Conservation (phyloP, 2,329 filamentous ascomycete genomes). For the Colletotrichum lupini region DNA sequence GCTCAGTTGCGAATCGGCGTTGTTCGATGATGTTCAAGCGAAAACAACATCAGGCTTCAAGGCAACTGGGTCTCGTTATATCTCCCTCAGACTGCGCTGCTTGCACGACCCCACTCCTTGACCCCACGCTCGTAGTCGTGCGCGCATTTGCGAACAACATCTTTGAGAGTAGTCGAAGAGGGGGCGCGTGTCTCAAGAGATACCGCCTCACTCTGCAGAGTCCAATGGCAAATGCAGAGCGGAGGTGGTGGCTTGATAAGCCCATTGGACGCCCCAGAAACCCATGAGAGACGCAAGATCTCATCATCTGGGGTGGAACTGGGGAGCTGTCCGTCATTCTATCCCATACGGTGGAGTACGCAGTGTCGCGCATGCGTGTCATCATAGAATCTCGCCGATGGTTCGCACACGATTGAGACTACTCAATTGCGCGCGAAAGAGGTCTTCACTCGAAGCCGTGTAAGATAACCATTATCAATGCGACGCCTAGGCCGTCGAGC, state of each 20-base stretch:
- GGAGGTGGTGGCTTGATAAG: neutral
- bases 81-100: neutral
- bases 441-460: neutral
- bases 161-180: neutral
- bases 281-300: slow-evolving; percentile 5
- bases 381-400: neutral
- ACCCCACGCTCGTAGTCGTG: neutral
- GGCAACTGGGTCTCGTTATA: neutral
- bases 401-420: neutral
- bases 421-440: neutral
- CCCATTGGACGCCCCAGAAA: slow-evolving; percentile 8
- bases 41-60: neutral
- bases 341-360: slow-evolving; percentile 14
- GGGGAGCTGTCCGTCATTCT: slow-evolving; percentile 28
- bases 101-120: neutral
- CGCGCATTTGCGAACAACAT: slow-evolving; percentile 25
- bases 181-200: neutral
- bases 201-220: slow-evolving; percentile 8
- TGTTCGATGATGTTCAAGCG: neutral
- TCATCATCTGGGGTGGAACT: slow-evolving; percentile 4
- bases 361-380: slow-evolving; percentile 25
- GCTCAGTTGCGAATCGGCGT: neutral
- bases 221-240: slow-evolving; percentile 7
- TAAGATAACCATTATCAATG: neutral
- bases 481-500: neutral